Percentiles rank a stretch among this genome's conserved stretches.
Conservation (phyloP, 345 rosid genomes). For the Citrus sp. region DNA sequence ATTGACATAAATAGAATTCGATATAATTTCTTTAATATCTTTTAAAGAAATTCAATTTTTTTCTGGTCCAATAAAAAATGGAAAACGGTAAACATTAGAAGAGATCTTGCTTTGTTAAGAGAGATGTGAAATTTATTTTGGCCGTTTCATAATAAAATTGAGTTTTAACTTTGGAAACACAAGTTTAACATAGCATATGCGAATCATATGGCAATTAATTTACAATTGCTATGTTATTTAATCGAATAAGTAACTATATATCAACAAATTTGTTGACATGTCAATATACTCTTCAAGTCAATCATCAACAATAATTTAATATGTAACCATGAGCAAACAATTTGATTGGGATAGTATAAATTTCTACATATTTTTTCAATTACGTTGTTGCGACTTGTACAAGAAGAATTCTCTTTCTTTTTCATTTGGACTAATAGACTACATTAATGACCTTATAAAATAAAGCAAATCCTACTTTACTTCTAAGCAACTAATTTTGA, state of each 20-base stretch:
- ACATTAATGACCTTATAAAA: neutral
- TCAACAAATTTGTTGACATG: neutral
- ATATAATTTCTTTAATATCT: too few species aligned
- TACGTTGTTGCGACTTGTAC: neutral
- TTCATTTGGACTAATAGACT: neutral
- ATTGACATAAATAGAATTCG: too few species aligned
- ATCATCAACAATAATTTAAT: neutral
- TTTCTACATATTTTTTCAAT: neutral
- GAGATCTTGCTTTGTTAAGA: too few species aligned
- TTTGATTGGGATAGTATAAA: neutral
- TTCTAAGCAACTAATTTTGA: neutral
- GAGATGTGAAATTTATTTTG: too few species aligned
- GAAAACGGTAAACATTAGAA: too few species aligned
- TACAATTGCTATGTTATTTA: neutral
- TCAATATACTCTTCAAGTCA: neutral
- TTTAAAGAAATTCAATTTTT: too few species aligned
- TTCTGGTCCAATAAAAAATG: too few species aligned
- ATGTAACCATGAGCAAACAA: neutral
- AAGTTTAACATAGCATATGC: too few species aligned
- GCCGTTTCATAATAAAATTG: too few species aligned
- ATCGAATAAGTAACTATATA: neutral
- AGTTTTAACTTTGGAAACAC: neutral
- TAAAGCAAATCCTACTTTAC: neutral
- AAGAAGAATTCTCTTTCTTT: neutral
- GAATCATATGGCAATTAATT: neutral